Conservation (phyloP, 257 asterid genomes). For the Solanum gracilifrons region DNA sequence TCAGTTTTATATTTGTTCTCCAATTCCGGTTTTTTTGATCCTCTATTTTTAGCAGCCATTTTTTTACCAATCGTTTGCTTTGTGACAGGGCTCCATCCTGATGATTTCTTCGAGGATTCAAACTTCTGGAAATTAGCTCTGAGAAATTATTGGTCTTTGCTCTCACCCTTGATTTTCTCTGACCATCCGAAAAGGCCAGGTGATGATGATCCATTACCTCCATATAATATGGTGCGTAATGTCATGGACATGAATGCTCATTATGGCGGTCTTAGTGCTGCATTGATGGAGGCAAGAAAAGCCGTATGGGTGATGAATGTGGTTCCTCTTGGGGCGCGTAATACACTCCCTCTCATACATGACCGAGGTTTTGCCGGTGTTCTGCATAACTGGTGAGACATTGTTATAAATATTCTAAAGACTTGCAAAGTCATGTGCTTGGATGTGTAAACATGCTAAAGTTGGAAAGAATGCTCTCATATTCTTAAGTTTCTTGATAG, state of each 20-base stretch:
- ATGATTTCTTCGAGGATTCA: constrained; percentile 61
- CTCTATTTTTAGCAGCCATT: neutral
- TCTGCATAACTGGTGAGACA: constrained; percentile 70
- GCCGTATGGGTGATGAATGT: constrained; percentile 94
- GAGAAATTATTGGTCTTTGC: constrained; percentile 87
- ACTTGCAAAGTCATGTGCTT: neutral
- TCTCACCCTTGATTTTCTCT: constrained; percentile 89
- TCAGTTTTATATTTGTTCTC: neutral
- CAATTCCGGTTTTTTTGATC: neutral
- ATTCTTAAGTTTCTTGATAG: neutral
- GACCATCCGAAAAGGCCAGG: constrained; percentile 99
- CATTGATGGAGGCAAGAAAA: constrained; percentile 60
- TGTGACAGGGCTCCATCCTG: constrained; percentile 55
- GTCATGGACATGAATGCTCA: constrained; percentile 94
- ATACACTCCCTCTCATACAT: constrained; percentile 69
- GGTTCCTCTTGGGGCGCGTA: constrained; percentile 56
- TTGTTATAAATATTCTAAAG: neutral
- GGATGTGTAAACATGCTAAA: neutral
- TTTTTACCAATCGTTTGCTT: neutral
- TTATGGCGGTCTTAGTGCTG: constrained; percentile 77
- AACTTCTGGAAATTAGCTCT: constrained; percentile 69
- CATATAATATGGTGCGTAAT: constrained; percentile 86
- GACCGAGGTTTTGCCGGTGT: constrained; percentile 75
- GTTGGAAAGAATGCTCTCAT: neutral
- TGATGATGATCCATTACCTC: constrained; percentile 90